Evolutionary conservation across 768 basidiomycete species (phyloP), one percentile per base, ranked within the genome.

Genomic region (Baorangia bicolor): DNA sequence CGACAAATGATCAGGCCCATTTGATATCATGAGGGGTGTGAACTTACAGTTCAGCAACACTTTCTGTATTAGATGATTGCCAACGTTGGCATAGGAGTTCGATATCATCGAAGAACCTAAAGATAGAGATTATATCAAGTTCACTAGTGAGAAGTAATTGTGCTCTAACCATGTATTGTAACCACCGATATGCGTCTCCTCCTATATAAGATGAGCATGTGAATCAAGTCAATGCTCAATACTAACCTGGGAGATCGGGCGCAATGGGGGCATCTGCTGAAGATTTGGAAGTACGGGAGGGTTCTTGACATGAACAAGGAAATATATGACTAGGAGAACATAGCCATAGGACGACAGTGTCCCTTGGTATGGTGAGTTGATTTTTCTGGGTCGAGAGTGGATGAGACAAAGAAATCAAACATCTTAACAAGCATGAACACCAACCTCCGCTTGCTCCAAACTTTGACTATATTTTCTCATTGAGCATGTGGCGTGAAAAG

Each of bases 261-360:
- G 87, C 62, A 94, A 71, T 33, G 94, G 92, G 23, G 93, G 93
- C 81, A 97, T 90, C 73, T 93, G 87, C 77, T 97, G 94, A 58
- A 97, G 81, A 76, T 97, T 97, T 62, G 96, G 96, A 56, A 99
- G 80, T 40, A 99, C 92, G 25, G 95, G 92, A 52, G 96, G 95
- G 62, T 92, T 92, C 78, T 97, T 96, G 77, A 98, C 94, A 72
- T 99, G 97, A 43, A 95, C 87, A 50, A 98, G 84, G 75, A 94
- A 99, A 77, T 95, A 97, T 65, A 99, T 92, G 71, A 98, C 96
- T 73, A 99, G 88, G 49, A 99, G 82, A 62, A 96, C 95, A 75
- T 96, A 98, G 60, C 96, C 96, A 70, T 99, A 98, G 51, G 94
- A 96, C 52, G 92, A 95, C 50, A 99, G 78, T 1, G 96, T 98